Conservation (phyloP, 2,329 filamentous ascomycete genomes). For the Macroventuria anomochaeta region DNA sequence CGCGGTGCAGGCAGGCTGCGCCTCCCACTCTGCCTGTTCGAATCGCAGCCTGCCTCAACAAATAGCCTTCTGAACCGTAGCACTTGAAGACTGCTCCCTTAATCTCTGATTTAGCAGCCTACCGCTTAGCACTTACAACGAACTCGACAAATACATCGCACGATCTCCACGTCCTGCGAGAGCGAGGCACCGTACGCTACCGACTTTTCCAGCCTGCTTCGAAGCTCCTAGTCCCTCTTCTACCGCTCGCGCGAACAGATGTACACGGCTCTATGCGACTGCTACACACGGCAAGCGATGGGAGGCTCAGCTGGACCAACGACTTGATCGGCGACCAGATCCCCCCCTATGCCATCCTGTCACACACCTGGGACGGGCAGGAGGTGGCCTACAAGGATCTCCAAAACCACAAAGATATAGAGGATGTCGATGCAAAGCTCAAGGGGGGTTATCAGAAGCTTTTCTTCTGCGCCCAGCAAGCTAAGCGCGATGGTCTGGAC, state of each 20-base stretch:
- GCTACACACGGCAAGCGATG: not conserved
- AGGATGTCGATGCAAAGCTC: not conserved
- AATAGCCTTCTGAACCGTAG: not conserved
- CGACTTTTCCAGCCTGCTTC: not conserved
- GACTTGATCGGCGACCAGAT: not conserved
- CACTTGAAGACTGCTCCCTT: not conserved
- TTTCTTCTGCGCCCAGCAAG: too few species aligned
- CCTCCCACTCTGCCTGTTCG: not conserved
- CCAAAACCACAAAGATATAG: not conserved
- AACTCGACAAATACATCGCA: not conserved
- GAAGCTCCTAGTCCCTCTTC: not conserved
- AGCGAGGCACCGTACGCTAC: not conserved
- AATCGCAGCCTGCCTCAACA: not conserved
- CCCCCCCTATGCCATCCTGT: slow-evolving; percentile 1
- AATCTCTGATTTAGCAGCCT: not conserved
- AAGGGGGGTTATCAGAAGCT: too few species aligned
- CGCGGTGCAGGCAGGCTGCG: not conserved
- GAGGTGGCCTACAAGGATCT: not conserved
- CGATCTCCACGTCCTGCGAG: not conserved
- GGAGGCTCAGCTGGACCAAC: too few species aligned
- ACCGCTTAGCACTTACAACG: not conserved
- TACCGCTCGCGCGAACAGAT: not conserved
- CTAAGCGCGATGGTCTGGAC: too few species aligned
- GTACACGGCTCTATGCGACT: not conserved
- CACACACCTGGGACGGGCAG: not conserved